These are phyloP conservation scores for Bolboschoenus planiculmis DNA, from an alignment of 176 grass and related monocot species.

Conservation along the genomic window DNA sequence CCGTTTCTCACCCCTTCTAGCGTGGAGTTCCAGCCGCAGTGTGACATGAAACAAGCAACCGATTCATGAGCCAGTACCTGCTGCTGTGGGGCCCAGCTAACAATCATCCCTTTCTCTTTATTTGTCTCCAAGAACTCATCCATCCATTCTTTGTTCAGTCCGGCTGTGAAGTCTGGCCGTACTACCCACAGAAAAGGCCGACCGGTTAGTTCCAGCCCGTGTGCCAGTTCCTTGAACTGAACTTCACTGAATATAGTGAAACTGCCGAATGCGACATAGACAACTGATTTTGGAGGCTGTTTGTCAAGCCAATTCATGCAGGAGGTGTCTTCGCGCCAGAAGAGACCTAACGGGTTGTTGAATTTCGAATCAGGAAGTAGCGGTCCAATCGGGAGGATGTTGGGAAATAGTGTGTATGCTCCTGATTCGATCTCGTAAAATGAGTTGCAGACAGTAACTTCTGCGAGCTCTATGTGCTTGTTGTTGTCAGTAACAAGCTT, in stretches of 20 bases:
- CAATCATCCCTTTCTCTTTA: slow-evolving; percentile 33
- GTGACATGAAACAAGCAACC: slow-evolving; percentile 66
- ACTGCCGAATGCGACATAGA: slow-evolving; percentile 70
- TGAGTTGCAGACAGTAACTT: slow-evolving; percentile 53
- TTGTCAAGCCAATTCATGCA: slow-evolving; percentile 45
- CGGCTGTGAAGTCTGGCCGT: slow-evolving; percentile 33
- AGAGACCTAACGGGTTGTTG: slow-evolving; percentile 29
- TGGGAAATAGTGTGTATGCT: slow-evolving; percentile 16
- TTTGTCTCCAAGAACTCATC: slow-evolving; percentile 22
- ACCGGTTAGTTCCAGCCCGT: slow-evolving; percentile 37
- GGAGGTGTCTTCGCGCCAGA: slow-evolving; percentile 44
- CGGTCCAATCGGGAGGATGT: slow-evolving; percentile 39
- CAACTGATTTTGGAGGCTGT: slow-evolving; percentile 25
- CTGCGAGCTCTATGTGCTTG: slow-evolving; percentile 23
- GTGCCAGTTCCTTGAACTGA: slow-evolving; percentile 48
- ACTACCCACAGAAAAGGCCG: slow-evolving; percentile 65
- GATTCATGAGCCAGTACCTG: slow-evolving; percentile 50
- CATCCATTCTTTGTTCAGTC: slow-evolving; percentile 31
- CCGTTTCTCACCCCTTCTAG: slow-evolving; percentile 57
- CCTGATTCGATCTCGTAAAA: slow-evolving; percentile 40
- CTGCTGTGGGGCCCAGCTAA: slow-evolving; percentile 63
- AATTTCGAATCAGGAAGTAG: slow-evolving; percentile 15
- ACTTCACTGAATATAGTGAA: slow-evolving; percentile 28
- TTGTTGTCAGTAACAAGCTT: slow-evolving; percentile 31
- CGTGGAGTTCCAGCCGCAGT: slow-evolving; percentile 78